These are phyloP conservation scores for Aspergillus cejpii DNA, from an alignment of 2,329 filamentous ascomycete species.

Conservation along the genomic window DNA sequence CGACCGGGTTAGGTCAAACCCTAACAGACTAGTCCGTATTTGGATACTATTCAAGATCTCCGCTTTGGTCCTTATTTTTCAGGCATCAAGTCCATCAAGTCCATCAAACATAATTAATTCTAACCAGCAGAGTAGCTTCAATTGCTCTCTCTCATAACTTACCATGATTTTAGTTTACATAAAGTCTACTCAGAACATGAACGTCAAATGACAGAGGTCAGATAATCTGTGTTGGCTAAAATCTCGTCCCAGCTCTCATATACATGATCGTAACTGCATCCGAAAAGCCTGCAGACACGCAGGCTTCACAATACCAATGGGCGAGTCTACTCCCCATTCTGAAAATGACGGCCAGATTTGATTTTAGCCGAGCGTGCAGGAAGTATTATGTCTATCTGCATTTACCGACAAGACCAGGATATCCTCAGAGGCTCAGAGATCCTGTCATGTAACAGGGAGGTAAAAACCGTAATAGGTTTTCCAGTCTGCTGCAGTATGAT, in stretches of 20 bases:
- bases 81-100: neutral
- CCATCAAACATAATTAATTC: neutral
- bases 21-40: slow-evolving; percentile 31
- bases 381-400: too few species aligned
- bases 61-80: slow-evolving; percentile 7
- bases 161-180: slow-evolving; percentile 1
- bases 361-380: too few species aligned
- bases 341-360: slow-evolving; percentile 25
- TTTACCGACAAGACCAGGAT: too few species aligned
- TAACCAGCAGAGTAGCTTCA: too few species aligned
- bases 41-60: slow-evolving; percentile 8
- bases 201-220: slow-evolving; percentile 22
- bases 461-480: too few species aligned
- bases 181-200: slow-evolving; percentile 11
- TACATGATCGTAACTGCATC: slow-evolving; percentile 35
- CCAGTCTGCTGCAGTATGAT: too few species aligned
- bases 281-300: slow-evolving; percentile 28
- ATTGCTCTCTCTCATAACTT: too few species aligned
- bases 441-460: too few species aligned
- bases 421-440: too few species aligned
- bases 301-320: slow-evolving; percentile 26
- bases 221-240: slow-evolving; percentile 33
- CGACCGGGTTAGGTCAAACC: slow-evolving; percentile 38
- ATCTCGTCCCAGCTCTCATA: slow-evolving; percentile 29
- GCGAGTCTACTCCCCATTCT: slow-evolving; percentile 25